A percentile compares a stretch with the other conserved stretches of the same genome.
Conservation (phyloP, 225 moss, liverwort and hornwort species). For the Anthoceros angustus region DNA sequence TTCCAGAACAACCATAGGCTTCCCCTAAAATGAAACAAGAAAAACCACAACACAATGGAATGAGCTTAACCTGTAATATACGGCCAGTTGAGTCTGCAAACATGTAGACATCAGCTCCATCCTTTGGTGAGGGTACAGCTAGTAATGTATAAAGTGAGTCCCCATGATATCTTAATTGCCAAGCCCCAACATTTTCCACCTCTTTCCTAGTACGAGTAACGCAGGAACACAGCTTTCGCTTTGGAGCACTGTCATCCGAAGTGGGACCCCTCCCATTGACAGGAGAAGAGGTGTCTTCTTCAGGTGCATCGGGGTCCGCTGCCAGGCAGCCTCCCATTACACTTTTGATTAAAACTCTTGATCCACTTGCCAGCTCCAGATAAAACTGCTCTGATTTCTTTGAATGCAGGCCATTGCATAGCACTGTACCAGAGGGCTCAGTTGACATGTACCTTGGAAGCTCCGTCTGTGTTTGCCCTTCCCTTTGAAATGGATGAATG, state of each 20-base stretch:
- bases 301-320: slow-evolving; percentile 6
- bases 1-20: too few species aligned
- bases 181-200: slow-evolving; percentile 11
- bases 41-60: neutral
- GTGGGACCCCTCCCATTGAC: neutral
- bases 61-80: slow-evolving; percentile 9
- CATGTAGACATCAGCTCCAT: slow-evolving; percentile 15
- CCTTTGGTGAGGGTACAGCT: slow-evolving; percentile 14
- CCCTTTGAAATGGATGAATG: slow-evolving; percentile 8
- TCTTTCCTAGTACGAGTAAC: slow-evolving; percentile 3
- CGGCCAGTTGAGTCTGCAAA: slow-evolving; percentile 33
- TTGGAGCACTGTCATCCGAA: slow-evolving; percentile 2
- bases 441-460: slow-evolving; percentile 5
- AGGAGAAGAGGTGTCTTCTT: neutral
- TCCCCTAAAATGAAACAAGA: too few species aligned
- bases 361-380: slow-evolving; percentile 15
- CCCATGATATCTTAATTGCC: slow-evolving; percentile 19
- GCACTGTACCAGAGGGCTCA: slow-evolving; percentile 3
- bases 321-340: slow-evolving; percentile 16
- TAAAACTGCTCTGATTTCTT: slow-evolving; percentile 11
- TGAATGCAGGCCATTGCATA: slow-evolving; percentile 8
- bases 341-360: slow-evolving; percentile 14
- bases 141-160: slow-evolving; percentile 17
- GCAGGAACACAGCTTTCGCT: slow-evolving; percentile 12
- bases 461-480: neutral